These are phyloP conservation scores for Phytopythium montanum DNA, from an alignment of 352 stramenopile genomes.

Conservation along the genomic window DNA sequence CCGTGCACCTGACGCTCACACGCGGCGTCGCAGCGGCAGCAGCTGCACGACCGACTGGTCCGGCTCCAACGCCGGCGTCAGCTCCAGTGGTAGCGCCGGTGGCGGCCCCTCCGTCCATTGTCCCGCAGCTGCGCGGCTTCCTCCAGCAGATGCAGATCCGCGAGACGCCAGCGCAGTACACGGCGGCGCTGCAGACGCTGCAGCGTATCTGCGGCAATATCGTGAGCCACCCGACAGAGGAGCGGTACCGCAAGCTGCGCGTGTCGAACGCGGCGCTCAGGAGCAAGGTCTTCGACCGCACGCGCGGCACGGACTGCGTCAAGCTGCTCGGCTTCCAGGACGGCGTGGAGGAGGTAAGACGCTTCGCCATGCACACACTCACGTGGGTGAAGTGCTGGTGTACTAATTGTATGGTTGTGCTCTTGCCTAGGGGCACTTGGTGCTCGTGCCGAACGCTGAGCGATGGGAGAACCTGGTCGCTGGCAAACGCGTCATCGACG, in stretches of 20 bases:
- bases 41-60: slow-evolving; percentile 4
- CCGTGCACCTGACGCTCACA: slow-evolving; percentile 69
- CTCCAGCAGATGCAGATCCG: slow-evolving; percentile 57
- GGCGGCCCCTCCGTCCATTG: slow-evolving; percentile 9
- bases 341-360: slow-evolving; percentile 66
- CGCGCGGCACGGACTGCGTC: slow-evolving; percentile 53
- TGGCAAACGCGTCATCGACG: slow-evolving; percentile 66
- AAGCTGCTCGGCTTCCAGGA: slow-evolving; percentile 67
- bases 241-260: slow-evolving; percentile 78
- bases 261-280: slow-evolving; percentile 66
- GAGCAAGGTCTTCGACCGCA: slow-evolving; percentile 54
- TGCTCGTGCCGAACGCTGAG: slow-evolving; percentile 65
- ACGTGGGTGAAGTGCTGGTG: neutral
- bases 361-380: neutral
- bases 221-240: slow-evolving; percentile 57
- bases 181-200: slow-evolving; percentile 55
- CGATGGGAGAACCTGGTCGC: slow-evolving; percentile 72
- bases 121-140: slow-evolving; percentile 32
- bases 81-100: slow-evolving; percentile 6
- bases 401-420: neutral
- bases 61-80: neutral
- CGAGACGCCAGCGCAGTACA: slow-evolving; percentile 35
- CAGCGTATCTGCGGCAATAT: slow-evolving; percentile 86
- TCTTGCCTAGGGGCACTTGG: slow-evolving; percentile 43
- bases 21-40: slow-evolving; percentile 20